Conservation (phyloP, 257 asterid genomes). For the Fraxinus excelsior region DNA sequence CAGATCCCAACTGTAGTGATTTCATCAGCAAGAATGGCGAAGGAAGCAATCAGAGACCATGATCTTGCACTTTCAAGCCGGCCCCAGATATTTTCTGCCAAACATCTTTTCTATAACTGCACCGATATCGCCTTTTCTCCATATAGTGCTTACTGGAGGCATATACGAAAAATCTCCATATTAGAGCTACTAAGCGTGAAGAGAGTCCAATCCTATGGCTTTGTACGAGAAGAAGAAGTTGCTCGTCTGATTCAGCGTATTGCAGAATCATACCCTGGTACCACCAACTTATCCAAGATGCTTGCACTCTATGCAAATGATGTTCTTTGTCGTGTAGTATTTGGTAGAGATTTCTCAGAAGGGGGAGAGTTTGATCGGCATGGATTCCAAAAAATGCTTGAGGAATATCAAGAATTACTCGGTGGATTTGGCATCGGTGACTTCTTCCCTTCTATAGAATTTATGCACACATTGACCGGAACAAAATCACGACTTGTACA, state of each 20-base stretch:
- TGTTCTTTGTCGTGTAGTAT: slow-evolving; percentile 48
- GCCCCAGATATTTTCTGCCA: slow-evolving; percentile 52
- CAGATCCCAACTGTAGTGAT: slow-evolving; percentile 48
- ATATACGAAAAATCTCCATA: slow-evolving; percentile 42
- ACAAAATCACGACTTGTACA: slow-evolving; percentile 36
- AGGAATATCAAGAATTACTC: slow-evolving; percentile 49
- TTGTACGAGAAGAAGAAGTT: slow-evolving; percentile 50
- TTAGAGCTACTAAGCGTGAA: slow-evolving; percentile 44
- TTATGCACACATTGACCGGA: slow-evolving; percentile 50
- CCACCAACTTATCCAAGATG: slow-evolving; percentile 30
- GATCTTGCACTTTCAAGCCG: slow-evolving; percentile 55
- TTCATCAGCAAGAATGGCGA: slow-evolving; percentile 55
- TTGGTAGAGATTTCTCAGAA: slow-evolving; percentile 47
- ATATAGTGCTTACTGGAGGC: slow-evolving; percentile 54
- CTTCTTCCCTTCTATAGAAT: slow-evolving; percentile 61
- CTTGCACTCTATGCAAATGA: slow-evolving; percentile 48
- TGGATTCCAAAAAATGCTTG: slow-evolving; percentile 51
- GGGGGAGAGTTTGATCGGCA: slow-evolving; percentile 46
- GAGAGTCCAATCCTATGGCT: slow-evolving; percentile 45
- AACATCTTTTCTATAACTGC: slow-evolving; percentile 52
- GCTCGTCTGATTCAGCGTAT: slow-evolving; percentile 39
- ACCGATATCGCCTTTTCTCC: slow-evolving; percentile 53
- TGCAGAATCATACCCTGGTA: slow-evolving; percentile 22
- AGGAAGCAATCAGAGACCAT: slow-evolving; percentile 45
- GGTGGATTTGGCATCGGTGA: slow-evolving; percentile 64